Evolutionary conservation across 2,329 filamentous ascomycete genomes (phyloP).

Genomic region (Colletotrichum gloeosporioides): DNA sequence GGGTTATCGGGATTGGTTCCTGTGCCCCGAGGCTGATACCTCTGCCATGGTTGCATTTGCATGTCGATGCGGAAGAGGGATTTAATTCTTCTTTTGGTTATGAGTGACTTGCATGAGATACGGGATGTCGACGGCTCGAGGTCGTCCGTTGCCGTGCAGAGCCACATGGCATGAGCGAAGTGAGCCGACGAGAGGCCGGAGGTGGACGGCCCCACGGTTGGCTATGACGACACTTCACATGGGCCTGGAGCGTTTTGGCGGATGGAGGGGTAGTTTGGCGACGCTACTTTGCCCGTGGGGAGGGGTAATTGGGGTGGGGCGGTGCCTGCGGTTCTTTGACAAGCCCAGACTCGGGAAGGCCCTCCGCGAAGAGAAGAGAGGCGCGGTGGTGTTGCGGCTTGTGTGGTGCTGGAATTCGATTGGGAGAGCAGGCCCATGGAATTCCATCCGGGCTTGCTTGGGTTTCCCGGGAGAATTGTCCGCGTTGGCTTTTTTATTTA

Average conservation of each 20-base stretch:
- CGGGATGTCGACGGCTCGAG: neutral
- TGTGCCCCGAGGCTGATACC: neutral
- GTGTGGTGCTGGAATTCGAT: neutral
- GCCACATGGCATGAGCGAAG: neutral
- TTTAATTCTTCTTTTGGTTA: neutral
- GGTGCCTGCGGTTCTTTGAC: neutral
- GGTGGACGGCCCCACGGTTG: neutral
- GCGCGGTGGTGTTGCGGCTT: neutral
- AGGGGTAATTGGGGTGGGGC: neutral
- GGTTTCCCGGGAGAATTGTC: neutral
- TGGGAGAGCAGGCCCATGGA: neutral
- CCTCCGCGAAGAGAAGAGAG: neutral
- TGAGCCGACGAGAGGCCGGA: neutral
- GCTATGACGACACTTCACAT: conserved; percentile 21
- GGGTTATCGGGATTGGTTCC: neutral
- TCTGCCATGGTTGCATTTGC: neutral
- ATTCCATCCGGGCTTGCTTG: neutral
- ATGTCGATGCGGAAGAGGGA: neutral
- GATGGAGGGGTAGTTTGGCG: conserved; percentile 6
- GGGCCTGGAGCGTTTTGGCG: neutral
- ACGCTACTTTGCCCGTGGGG: neutral
- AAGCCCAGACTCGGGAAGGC: neutral
- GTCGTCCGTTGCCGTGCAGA: neutral
- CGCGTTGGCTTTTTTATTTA: neutral
- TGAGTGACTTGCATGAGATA: neutral